Conservation (phyloP, 1,139 yeast species). For the Pichia sp. region DNA sequence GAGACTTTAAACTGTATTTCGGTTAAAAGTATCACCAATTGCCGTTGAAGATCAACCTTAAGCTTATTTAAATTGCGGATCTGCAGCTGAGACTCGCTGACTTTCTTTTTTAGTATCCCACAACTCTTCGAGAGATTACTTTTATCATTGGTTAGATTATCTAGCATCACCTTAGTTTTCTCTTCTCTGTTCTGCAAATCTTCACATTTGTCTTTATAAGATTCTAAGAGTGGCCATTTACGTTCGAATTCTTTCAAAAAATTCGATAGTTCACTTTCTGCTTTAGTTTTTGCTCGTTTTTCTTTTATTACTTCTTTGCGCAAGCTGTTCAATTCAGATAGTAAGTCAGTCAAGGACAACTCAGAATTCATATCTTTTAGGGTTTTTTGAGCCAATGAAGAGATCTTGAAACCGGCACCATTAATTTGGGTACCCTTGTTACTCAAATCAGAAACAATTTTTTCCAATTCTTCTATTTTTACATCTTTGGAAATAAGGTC, state of each 20-base stretch:
- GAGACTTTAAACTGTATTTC: slow-evolving; percentile 57
- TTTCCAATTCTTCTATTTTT: slow-evolving; percentile 42
- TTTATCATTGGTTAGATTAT: slow-evolving; percentile 41
- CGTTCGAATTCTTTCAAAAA: slow-evolving; percentile 75
- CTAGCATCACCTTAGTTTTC: slow-evolving; percentile 46
- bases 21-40: slow-evolving; percentile 66
- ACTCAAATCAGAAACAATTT: slow-evolving; percentile 38
- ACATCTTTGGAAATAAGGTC: slow-evolving; percentile 27
- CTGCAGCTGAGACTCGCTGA: slow-evolving; percentile 36
- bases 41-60: slow-evolving; percentile 71
- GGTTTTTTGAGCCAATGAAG: slow-evolving; percentile 26
- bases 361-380: slow-evolving; percentile 37
- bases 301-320: slow-evolving; percentile 69
- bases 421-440: slow-evolving; percentile 17
- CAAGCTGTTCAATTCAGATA: slow-evolving; percentile 61
- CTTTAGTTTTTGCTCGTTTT: slow-evolving; percentile 61
- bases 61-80: slow-evolving; percentile 48
- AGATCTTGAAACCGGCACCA: slow-evolving; percentile 5
- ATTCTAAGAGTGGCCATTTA: slow-evolving; percentile 74
- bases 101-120: slow-evolving; percentile 30
- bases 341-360: slow-evolving; percentile 62
- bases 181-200: slow-evolving; percentile 48
- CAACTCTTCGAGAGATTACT: slow-evolving; percentile 34
- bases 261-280: slow-evolving; percentile 65
- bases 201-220: slow-evolving; percentile 52